These are phyloP conservation scores for Hypoxylon rickii DNA, from an alignment of 495 filamentous ascomycete genomes.

Conservation along the genomic window DNA sequence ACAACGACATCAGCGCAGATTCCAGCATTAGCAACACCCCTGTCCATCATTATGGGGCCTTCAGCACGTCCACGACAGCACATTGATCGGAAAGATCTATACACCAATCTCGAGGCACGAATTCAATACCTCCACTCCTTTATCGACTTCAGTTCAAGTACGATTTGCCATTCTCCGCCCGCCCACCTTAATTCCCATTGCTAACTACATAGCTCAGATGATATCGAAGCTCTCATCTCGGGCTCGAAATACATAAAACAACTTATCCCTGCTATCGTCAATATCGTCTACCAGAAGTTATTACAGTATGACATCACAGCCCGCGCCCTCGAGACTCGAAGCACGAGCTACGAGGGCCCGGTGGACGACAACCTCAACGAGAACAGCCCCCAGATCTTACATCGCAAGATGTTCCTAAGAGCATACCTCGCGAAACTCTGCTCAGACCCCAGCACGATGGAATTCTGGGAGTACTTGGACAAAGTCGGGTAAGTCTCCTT, in stretches of 20 bases:
- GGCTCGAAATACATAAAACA: conserved; percentile 74
- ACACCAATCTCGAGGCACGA: conserved; percentile 67
- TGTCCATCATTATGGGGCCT: conserved; percentile 17
- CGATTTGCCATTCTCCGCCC: conserved; percentile 16
- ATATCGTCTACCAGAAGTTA: conserved; percentile 79
- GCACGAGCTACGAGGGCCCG: conserved; percentile 64
- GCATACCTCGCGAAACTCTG: conserved; percentile 72
- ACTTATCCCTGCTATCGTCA: conserved; percentile 71
- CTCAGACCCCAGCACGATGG: conserved; percentile 70
- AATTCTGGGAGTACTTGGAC: conserved; percentile 79
- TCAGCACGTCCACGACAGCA: conserved; percentile 53
- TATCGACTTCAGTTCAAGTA: conserved; percentile 72
- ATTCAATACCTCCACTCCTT: conserved; percentile 74
- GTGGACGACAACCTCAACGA: conserved; percentile 65
- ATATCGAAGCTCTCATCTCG: conserved; percentile 67
- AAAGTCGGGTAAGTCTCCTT: conserved; percentile 63
- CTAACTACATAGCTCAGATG: conserved; percentile 46
- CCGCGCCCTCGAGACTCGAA: conserved; percentile 67
- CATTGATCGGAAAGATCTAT: conserved; percentile 70
- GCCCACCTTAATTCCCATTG: not conserved
- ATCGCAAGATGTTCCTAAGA: conserved; percentile 76
- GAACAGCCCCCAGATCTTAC: conserved; percentile 69
- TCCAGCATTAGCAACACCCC: not conserved
- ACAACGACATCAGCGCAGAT: not conserved
- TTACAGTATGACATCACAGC: conserved; percentile 77